Base-by-base conservation (phyloP, 1,139 yeast genomes). In the Geotrichum bryndzae region DNA sequence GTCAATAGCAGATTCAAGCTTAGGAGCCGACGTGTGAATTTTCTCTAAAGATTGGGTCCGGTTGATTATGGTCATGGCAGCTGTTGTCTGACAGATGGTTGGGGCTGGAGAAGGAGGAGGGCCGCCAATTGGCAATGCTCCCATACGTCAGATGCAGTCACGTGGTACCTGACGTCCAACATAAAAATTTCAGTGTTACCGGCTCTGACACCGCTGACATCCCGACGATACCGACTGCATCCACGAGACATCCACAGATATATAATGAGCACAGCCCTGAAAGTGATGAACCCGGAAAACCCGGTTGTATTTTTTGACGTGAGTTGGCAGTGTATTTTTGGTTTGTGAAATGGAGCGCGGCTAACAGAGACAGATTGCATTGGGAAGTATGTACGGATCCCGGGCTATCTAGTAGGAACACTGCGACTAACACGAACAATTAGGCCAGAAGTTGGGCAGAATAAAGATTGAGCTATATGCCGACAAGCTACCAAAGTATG, bases 1-100 rank as follows among this genome's bases (percentile, higher is more conserved):
- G 73, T 91, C 96, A 53, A 92, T 88, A 13, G 97, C 97, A 13
- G 86, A 75, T 1, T 78, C 79, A 0, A 90, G 73, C 54, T 85
- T 88, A 0, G 96, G 96, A 25, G 83, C 82, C 1, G 94, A 84
- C 0, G 96, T 88, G 66, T 80, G 82, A 53, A 79, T 64, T 15
- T n/a, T 31, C 56, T 60, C 62, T 11, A 60, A 38, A 8, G 62
- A 56, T 27, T 27, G 31, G 31, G 31, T 27, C 31, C 31, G 31
- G 31, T 27, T 27, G 31, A 27, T 6, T 6, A 27, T 27, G 31
- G 31, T 27, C 3, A 6, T 6, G 31, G 6, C 6, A 27, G 31
- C 6, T 27, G 31, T 1, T 27, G 31, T 27, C 31, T 27, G 6
- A 27, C 3, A 3, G 31, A 27, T 27, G 31, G 31, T 27, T 27